Evolutionary conservation across 441 rosid species (phyloP), one percentile per base, ranked within the genome.

Genomic region (Jatropha multifida): DNA sequence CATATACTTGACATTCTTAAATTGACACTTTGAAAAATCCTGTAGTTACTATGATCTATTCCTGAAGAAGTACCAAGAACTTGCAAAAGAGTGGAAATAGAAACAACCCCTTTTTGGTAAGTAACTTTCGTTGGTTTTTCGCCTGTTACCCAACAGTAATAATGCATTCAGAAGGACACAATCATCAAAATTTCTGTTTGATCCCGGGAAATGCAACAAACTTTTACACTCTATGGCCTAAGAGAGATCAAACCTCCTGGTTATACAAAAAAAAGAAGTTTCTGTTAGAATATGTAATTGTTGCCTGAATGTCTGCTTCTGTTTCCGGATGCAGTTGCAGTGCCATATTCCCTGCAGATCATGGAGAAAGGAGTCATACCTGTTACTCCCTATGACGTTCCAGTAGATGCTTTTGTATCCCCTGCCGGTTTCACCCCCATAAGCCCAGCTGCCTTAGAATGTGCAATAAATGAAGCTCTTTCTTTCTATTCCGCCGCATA

Each of bases 311-410:
- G 56, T 42, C 15, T 60, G 7, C 27, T 52, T 60, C 20, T 65
- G 41, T 3, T 74, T 78, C 80, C 80, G 86, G 64, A 27, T 60
- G n/a, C 87, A 91, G 96, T 89, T 82, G 94, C 95, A 38, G 85
- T 93, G 78, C 88, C 98, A 73, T 93, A 91, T 70, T 91, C 92
- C 13, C 61, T 81, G 71, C 98, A 91, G 84, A 90, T 89, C 74
- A 59, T 91, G 78, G 90, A 27, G 2, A 27, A 87, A 9, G 92
- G 80, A 81, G 71, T 72, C 62, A 83, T 93, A 80, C 32, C 87
- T 9, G 65, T 87, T 54, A 89, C 98, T 68, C 76, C 86, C 7
- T 78, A 79, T 56, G 97, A 93, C 80, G 80, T 87, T 40, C 77
- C 80, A 42, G 82, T 92, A 27, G 96, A 90, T 27, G 32, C 32